Evolutionary conservation across 768 basidiomycete species (phyloP), one percentile per base, ranked within the genome.

Genomic region (Kwoniella shandongensis): DNA sequence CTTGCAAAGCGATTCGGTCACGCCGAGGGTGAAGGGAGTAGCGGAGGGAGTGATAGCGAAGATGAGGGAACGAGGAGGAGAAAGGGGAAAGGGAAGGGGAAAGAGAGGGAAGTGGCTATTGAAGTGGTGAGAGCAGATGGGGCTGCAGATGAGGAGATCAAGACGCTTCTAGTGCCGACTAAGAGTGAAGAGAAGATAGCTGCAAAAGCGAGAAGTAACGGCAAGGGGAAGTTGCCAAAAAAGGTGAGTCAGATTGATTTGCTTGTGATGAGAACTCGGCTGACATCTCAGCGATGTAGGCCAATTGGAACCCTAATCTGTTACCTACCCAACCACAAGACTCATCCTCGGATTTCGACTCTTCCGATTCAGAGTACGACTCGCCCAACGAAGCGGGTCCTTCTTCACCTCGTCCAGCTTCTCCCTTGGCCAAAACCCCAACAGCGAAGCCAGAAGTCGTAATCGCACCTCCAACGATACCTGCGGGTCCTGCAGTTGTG

Each of bases 21-120:
- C 11, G 54, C 44, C 15, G 58, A 58, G 11, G 62, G 66, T 20
- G 70, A 70, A 8, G 68, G 55, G 13, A 51, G 65, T 25, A 59
- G 52, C 20, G 35, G 22, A 13, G 61, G 59, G 4, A 27, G 36
- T 3, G 67, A 64, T 20, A 61, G 48, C 1, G 63, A 62, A 18
- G 75, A 13, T 69, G 78, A n/a, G 77, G 76, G 23, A 74, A 73
- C 17, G 77, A 76, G 7, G 67, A 69, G 40, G 46, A 36, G 15
- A 38, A 36, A 15, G 54, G 54, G 20, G 6, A 60, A 62, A 20
- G 57, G 51, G 36, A 70, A 62, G 44, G 64, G 66, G 17, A 65
- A 69, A 54, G 65, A 57, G 44, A 66, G 66, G 57, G 71, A 67
- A 35, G 48, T 30, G 11, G 38, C 63, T 7, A 59, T 73, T 4